Percentiles rank a stretch among this genome's conserved stretches.
These are phyloP conservation scores for Monosporascus sp. DNA, from an alignment of 2,329 filamentous ascomycete species.

Conservation along the genomic window DNA sequence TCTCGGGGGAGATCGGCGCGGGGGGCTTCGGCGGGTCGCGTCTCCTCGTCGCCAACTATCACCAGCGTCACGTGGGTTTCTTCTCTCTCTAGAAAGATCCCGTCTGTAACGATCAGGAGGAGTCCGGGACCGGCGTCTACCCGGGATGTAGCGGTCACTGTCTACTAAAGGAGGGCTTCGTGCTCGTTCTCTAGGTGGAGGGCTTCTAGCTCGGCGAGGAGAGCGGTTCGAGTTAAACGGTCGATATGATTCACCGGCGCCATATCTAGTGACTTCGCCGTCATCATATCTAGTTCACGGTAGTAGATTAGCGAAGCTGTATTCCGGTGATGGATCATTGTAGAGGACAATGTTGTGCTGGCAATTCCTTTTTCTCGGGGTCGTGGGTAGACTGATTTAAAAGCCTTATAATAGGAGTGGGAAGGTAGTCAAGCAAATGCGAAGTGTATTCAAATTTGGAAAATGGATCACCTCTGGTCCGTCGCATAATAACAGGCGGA, in stretches of 20 bases:
- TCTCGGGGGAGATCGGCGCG: constrained; percentile 28
- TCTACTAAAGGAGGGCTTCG: constrained; percentile 31
- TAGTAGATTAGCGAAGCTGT: not conserved
- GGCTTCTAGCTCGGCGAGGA: constrained; percentile 32
- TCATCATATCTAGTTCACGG: constrained; percentile 47
- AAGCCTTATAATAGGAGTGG: no score
- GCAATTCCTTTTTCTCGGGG: no score
- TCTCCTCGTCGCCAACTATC: constrained; percentile 36
- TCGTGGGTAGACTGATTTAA: no score
- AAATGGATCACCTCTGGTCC: no score
- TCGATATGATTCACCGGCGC: constrained; percentile 57
- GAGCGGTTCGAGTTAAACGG: constrained; percentile 51
- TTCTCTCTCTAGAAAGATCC: constrained; percentile 30
- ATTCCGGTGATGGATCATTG: no score
- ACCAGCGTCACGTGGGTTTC: constrained; percentile 6
- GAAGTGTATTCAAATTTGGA: no score
- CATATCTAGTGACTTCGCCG: constrained; percentile 57
- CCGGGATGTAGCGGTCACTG: constrained; percentile 39
- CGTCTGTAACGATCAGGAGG: constrained; percentile 33
- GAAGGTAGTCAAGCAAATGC: no score
- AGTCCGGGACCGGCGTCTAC: constrained; percentile 38
- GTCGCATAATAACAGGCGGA: no score
- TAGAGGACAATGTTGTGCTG: no score
- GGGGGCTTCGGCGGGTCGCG: constrained; percentile 31
- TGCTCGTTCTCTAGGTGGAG: constrained; percentile 26